Conservation (phyloP, 2,329 filamentous ascomycete species). For the Didymellaceae sp. region DNA sequence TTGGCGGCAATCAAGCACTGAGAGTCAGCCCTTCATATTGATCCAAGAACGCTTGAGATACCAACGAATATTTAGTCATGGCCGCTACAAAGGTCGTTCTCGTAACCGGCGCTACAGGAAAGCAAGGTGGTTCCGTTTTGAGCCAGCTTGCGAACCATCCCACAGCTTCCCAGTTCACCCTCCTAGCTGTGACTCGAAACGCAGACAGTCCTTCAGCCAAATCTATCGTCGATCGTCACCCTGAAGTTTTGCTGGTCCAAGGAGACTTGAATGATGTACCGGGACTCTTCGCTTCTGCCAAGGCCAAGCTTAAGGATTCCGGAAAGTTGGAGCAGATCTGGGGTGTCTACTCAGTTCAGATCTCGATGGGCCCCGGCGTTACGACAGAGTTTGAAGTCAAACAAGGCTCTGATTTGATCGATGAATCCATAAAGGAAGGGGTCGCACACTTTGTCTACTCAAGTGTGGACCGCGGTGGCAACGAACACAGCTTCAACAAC, state of each 20-base stretch:
- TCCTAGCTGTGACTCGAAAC: constrained; percentile 68
- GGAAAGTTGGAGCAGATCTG: constrained; percentile 52
- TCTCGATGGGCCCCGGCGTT: constrained; percentile 53
- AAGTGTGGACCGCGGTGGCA: constrained; percentile 68
- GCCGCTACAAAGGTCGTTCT: constrained; percentile 50
- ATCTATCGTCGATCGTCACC: constrained; percentile 53
- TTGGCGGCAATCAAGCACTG: neutral
- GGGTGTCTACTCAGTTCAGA: constrained; percentile 69
- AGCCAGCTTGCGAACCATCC: constrained; percentile 49
- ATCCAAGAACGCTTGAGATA: neutral
- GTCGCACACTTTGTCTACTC: constrained; percentile 69
- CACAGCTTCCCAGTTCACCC: constrained; percentile 51
- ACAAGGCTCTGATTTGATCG: constrained; percentile 66
- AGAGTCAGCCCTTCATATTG: neutral
- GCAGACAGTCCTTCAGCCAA: constrained; percentile 59
- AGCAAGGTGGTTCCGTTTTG: constrained; percentile 56
- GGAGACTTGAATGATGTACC: constrained; percentile 62
- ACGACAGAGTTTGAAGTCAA: constrained; percentile 56
- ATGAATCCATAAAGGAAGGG: constrained; percentile 61
- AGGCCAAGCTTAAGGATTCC: constrained; percentile 45
- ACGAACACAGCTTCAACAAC: constrained; percentile 58
- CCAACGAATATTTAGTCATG: constrained; percentile 29
- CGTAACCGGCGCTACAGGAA: constrained; percentile 55
- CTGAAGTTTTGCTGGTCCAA: constrained; percentile 62
- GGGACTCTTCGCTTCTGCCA: constrained; percentile 58